phyloP scores from a whole-genome alignment of 805 yeast genomes.

The Metschnikowia shivogae region DNA sequence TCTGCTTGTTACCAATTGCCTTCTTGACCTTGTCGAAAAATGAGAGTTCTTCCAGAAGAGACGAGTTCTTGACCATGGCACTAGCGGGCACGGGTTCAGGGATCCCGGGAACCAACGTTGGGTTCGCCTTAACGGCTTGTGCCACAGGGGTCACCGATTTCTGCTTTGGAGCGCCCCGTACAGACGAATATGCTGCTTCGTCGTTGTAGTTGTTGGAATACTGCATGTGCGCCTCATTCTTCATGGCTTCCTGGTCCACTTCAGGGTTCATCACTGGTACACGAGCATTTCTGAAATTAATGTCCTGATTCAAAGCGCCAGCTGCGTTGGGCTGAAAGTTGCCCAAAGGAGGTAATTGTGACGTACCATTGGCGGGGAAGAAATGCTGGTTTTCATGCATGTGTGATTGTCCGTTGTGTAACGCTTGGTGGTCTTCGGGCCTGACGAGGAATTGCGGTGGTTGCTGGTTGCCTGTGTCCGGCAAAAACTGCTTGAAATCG shows the following conservation, averaged over 20 bases:
- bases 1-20: conserved; percentile 80
- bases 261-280: conserved; percentile 6
- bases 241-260: conserved; percentile 8
- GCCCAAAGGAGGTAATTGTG: conserved; percentile 84
- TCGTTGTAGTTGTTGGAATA: conserved; percentile 34
- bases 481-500: conserved; percentile 92
- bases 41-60: conserved; percentile 75
- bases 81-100: conserved; percentile 72
- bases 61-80: conserved; percentile 46
- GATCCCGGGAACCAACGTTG: conserved; percentile 76
- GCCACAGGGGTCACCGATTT: conserved; percentile 14
- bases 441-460: conserved; percentile 21
- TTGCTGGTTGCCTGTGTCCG: conserved; percentile 60
- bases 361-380: conserved; percentile 15
- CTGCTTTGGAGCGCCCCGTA: conserved; percentile 33
- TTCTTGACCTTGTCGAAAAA: conserved; percentile 92
- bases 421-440: conserved; percentile 18
- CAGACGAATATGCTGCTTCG: conserved; percentile 47
- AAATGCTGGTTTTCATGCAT: conserved; percentile 15
- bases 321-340: conserved; percentile 69
- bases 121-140: conserved; percentile 37
- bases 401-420: conserved; percentile 17
- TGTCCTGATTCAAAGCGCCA: conserved; percentile 26
- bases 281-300: conserved; percentile 17
- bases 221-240: conserved; percentile 24